phyloP scores from a whole-genome alignment of 2,329 filamentous ascomycete genomes.

The Capronia epimyces region DNA sequence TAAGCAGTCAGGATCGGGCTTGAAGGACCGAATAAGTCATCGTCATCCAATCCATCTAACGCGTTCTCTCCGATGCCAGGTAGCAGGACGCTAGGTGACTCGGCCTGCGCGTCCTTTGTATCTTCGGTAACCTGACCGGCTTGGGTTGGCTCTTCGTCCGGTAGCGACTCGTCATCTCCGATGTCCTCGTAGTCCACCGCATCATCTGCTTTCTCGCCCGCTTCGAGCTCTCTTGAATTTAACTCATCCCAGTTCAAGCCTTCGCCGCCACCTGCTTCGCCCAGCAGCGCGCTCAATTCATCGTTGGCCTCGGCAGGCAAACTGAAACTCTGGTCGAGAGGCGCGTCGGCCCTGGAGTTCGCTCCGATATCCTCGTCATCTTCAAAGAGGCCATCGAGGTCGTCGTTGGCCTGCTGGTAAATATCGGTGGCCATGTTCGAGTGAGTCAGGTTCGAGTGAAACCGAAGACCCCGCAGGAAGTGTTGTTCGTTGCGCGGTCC shows the following conservation, averaged over 20 bases:
- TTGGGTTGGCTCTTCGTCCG: conserved; percentile 51
- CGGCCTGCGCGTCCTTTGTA: conserved; percentile 20
- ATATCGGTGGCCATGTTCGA: conserved; percentile 18
- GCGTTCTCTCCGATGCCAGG: conserved; percentile 46
- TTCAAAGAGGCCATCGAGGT: conserved; percentile 26
- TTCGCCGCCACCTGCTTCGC: conserved; percentile 32
- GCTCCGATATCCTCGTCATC: conserved; percentile 17
- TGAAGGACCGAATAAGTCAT: conserved; percentile 30
- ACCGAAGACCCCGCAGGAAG: conserved; percentile 10
- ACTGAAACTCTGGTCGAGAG: conserved; percentile 20
- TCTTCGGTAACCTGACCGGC: conserved; percentile 6
- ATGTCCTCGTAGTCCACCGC: conserved; percentile 89
- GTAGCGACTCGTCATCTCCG: conserved; percentile 81
- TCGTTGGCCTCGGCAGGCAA: conserved; percentile 18
- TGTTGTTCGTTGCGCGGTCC: neutral
- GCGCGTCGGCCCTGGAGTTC: conserved; percentile 7
- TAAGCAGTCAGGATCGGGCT: conserved; percentile 17
- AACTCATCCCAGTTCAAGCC: conserved; percentile 25
- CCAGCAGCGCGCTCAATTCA: conserved; percentile 31
- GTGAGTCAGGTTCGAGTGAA: conserved; percentile 6
- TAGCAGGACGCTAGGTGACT: conserved; percentile 16
- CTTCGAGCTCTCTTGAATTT: conserved; percentile 35
- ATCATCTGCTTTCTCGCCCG: conserved; percentile 78
- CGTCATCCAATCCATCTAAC: conserved; percentile 50
- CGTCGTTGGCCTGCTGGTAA: conserved; percentile 26